Evolutionary conservation across 1,284 basidiomycete genomes (phyloP), one percentile per base, ranked within the genome.

Genomic region (Tranzscheliella williamsii): DNA sequence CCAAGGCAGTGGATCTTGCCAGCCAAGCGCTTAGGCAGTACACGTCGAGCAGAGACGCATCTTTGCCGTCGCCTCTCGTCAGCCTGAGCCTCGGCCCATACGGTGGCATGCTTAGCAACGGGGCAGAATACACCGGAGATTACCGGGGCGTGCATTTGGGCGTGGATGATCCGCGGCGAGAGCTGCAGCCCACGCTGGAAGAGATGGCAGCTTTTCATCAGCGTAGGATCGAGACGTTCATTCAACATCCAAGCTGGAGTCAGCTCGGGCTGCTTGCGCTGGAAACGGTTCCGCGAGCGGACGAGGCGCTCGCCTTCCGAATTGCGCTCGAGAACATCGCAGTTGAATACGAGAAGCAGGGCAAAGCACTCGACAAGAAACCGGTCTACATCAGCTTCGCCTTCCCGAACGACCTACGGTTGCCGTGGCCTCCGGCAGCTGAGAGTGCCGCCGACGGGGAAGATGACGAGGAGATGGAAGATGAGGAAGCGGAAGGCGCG

Each of bases 41-140:
- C 48, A 39, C 29, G 27, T 52, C 16, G 16, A 27, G 13, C 26
- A 33, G 15, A 22, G 39, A 30, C 13, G 1, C 20, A 13, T 43
- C 49, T 2, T 24, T 18, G 1, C 38, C 34, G 9, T 41, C n/a
- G 21, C 58, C 71, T 1, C 7, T 69, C 17, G 49, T 72, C 21
- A 50, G 55, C 17, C 48, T 73, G 21, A 62, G 61, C 22, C 41
- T 73, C 7, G 71, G 71, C 3, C 71, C 71, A 4, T 73, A 72
- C 37, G 71, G 67, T 11, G 67, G 40, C 7, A 51, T 64, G 46
- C 60, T 72, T 15, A 57, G 66, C 49, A 64, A 71, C 38, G 68
- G 68, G 17, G 57, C 66, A 4, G 68, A 71, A 35, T 71, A 73
- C 26, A 73, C 66, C 1, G 70, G 70, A n/a, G 62, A 67, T 24